Conservation (phyloP, 2,329 filamentous ascomycete species). For the Ceratocystis ficicola region DNA sequence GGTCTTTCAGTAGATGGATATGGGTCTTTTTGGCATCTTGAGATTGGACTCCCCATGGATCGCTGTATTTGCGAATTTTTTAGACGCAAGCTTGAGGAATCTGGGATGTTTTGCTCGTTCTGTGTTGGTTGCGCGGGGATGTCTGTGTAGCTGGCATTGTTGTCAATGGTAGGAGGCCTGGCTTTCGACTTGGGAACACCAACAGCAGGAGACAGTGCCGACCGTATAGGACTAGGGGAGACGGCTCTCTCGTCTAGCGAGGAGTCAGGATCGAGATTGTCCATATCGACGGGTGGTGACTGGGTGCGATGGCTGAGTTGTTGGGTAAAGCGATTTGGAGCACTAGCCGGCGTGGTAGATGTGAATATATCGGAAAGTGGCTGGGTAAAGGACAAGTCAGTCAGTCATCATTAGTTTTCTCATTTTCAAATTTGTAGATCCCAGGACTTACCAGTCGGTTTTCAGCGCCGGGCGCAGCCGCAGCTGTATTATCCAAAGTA, state of each 20-base stretch:
- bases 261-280: background rate
- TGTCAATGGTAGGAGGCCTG: background rate
- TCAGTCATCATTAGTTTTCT: background rate
- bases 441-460: conserved; percentile 4
- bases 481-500: background rate
- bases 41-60: background rate
- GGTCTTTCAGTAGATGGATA: background rate
- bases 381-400: conserved; percentile 29
- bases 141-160: conserved; percentile 46
- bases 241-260: conserved; percentile 16
- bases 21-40: background rate
- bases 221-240: conserved; percentile 17
- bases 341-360: conserved; percentile 42
- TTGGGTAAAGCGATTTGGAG: conserved; percentile 43
- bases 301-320: conserved; percentile 37
- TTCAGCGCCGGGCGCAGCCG: background rate
- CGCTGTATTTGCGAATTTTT: background rate
- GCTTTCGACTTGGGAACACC: background rate
- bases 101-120: background rate
- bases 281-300: conserved; percentile 31
- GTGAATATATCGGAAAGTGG: conserved; percentile 47
- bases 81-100: conserved; percentile 13
- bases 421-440: background rate
- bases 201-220: conserved; percentile 8
- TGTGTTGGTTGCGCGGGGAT: conserved; percentile 36